phyloP scores from a whole-genome alignment of 352 stramenopile species.

The Pythium scleroteichum region DNA sequence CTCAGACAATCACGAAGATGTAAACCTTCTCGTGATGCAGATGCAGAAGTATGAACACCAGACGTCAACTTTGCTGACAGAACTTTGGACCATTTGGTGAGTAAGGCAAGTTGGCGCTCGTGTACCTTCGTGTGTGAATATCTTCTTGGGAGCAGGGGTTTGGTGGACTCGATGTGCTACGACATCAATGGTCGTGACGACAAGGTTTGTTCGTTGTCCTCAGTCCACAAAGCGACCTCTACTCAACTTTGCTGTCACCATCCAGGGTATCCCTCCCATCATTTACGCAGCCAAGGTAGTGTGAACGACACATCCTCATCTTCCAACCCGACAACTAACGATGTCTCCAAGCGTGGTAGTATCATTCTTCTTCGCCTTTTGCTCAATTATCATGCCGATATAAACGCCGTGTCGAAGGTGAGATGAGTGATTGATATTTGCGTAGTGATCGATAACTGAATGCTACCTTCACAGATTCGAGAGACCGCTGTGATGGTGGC shows the following conservation, averaged over 20 bases:
- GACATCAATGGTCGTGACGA: constrained; percentile 57
- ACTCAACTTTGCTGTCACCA: not conserved
- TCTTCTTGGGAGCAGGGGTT: constrained; percentile 31
- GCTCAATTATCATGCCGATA: constrained; percentile 56
- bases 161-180: constrained; percentile 48
- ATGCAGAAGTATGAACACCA: constrained; percentile 52
- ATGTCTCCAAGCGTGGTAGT: constrained; percentile 39
- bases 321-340: not conserved
- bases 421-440: not conserved
- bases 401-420: constrained; percentile 55
- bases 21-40: constrained; percentile 57
- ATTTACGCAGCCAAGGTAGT: constrained; percentile 60
- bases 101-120: not conserved
- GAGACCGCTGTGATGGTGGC: constrained; percentile 54
- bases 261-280: constrained; percentile 53
- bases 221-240: not conserved
- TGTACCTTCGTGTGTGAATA: not conserved
- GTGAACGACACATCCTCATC: not conserved
- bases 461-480: constrained; percentile 34
- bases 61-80: constrained; percentile 29
- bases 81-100: constrained; percentile 57
- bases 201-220: constrained; percentile 22
- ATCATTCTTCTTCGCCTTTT: constrained; percentile 49
- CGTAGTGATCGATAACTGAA: not conserved
- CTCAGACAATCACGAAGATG: constrained; percentile 16